Conservation (phyloP, 345 rosid genomes). For the Arabidopsis suecica region DNA sequence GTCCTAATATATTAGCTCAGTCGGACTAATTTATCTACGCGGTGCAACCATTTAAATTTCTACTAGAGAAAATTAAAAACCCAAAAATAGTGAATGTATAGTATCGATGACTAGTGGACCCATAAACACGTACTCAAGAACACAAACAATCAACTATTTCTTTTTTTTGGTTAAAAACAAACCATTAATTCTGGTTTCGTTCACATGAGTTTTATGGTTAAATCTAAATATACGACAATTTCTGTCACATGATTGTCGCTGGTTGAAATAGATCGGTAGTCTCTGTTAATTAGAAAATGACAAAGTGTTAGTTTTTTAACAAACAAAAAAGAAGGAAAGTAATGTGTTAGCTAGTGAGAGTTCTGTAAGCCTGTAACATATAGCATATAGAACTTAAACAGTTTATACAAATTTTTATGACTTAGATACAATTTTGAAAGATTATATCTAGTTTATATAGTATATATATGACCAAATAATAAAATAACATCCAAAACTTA, state of each 20-base stretch:
- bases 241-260: slow-evolving; percentile 23
- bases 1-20: not conserved
- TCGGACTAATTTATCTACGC: not conserved
- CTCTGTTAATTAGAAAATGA: not conserved
- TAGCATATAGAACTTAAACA: too few species aligned
- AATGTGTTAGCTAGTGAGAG: not conserved
- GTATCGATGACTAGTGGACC: slow-evolving; percentile 13
- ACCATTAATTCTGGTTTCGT: not conserved
- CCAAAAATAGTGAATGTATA: not conserved
- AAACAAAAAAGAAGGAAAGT: not conserved
- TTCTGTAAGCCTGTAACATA: not conserved
- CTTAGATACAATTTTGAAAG: too few species aligned
- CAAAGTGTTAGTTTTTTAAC: not conserved
- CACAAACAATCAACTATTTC: slow-evolving; percentile 9
- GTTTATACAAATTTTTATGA: too few species aligned
- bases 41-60: not conserved
- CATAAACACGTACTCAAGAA: slow-evolving; percentile 14
- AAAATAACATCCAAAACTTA: too few species aligned
- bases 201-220: slow-evolving; percentile 26
- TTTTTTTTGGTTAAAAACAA: not conserved
- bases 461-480: too few species aligned
- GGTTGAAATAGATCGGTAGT: slow-evolving; percentile 12
- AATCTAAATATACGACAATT: slow-evolving; percentile 12
- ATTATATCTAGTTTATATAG: too few species aligned
- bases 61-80: not conserved